Base-by-base conservation (phyloP, 495 filamentous ascomycete species). In the Geoglossum glabrum region DNA sequence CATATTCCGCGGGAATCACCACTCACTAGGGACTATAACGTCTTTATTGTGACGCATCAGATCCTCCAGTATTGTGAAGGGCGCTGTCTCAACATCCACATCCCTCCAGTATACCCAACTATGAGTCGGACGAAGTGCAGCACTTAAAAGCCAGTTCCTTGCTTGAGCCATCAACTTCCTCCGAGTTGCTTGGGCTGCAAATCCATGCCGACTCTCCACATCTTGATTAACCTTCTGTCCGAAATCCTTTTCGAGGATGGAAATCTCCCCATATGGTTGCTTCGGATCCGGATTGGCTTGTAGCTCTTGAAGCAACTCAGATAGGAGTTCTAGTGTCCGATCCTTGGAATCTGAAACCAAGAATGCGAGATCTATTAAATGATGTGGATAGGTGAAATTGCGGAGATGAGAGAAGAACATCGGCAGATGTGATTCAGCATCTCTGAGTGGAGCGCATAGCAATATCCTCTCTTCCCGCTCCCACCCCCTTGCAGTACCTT, bases 41-140 rank as follows among this genome's bases (percentile, higher is more conserved):
- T 99, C 93, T 72, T 95, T 99, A 67, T 99, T 92, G 64, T 99
- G 93, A 57, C 92, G 79, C 93, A 99, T 99, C 33, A 99, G 68
- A 71, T 99, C 93, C 68, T 99, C 93, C 62, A 99, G 69, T 58
- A 99, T 97, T 1, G 93, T 97, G 62, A 84, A 83, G 0, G 93
- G 93, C 10, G 92, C 90, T 7, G 93, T 99, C 70, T 96, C 87
- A 13, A 99, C 93, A 70, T 99, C 93, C 25, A 92, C 93, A 73
- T 99, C 93, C 69, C 93, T 79, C 93, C 93, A 99, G 65, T 99
- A 99, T 27, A 99, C 93, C 93, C 93, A 99, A 64, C 87, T 93
- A 65, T 99, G 93, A 36, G 90, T 90, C 4, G 93, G 93, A 51
- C 92, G 79, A 40, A 99, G 73, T 19, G 93, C 90, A 26, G 93